Conservation (phyloP, 1,284 basidiomycete genomes). For the Microbotryum violaceum region DNA sequence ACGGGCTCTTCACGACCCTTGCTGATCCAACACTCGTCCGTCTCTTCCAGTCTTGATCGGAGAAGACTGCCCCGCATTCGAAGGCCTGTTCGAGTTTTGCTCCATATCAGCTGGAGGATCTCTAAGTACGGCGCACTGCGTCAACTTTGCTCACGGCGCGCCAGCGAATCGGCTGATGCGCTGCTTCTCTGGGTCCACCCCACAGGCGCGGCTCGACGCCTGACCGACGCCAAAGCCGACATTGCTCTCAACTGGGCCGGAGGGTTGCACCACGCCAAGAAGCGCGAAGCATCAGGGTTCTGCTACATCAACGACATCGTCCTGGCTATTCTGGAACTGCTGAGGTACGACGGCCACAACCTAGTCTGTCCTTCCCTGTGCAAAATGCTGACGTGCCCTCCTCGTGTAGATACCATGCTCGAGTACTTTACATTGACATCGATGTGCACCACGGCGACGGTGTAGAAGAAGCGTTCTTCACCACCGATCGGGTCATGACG, state of each 20-base stretch:
- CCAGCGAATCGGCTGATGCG: background rate
- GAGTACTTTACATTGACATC: constrained; percentile 95
- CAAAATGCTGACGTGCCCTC: background rate
- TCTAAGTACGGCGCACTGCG: constrained; percentile 46
- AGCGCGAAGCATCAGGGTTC: constrained; percentile 90
- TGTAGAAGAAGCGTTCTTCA: constrained; percentile 98
- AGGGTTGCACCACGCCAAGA: constrained; percentile 96
- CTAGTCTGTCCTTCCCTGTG: background rate
- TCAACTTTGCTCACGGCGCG: background rate
- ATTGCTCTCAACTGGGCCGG: constrained; percentile 98
- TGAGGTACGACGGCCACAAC: constrained; percentile 51
- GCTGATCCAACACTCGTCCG: too few relatives aligned
- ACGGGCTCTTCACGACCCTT: background rate
- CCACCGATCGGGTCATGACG: constrained; percentile 93
- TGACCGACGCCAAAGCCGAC: constrained; percentile 76
- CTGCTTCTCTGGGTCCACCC: background rate
- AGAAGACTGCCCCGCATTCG: constrained; percentile 94
- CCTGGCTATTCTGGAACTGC: constrained; percentile 76
- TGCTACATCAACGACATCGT: constrained; percentile 96
- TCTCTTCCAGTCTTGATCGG: constrained; percentile 63
- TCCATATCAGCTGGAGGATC: constrained; percentile 93
- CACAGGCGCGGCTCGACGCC: constrained; percentile 68
- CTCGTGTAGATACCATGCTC: constrained; percentile 51
- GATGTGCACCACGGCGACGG: constrained; percentile 98
- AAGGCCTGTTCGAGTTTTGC: constrained; percentile 95